phyloP scores from a whole-genome alignment of 2,329 filamentous ascomycete species.

The Colletotrichum tofieldiae region DNA sequence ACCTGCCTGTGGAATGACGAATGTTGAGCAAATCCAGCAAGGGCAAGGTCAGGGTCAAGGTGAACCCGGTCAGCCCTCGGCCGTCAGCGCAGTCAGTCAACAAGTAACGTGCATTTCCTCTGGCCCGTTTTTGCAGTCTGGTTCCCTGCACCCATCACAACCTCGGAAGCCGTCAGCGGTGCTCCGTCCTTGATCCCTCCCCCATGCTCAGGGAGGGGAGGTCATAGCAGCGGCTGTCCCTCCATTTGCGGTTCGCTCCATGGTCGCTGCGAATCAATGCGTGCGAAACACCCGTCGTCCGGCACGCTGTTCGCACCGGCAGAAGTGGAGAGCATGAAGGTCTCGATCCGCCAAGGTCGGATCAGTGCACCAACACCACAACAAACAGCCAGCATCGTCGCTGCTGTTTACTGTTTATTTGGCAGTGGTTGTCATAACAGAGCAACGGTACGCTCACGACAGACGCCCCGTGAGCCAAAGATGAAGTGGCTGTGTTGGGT shows the following conservation, averaged over 20 bases:
- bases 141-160: conserved; percentile 10
- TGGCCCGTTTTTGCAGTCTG: not conserved
- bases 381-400: no score
- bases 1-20: conserved; percentile 6
- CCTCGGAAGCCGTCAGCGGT: not conserved
- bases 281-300: not conserved
- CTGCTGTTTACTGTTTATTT: conserved; percentile 25
- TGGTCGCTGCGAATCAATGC: no score
- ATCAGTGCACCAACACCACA: no score
- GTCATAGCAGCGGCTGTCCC: conserved; percentile 12
- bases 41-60: not conserved
- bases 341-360: no score
- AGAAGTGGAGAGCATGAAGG: no score
- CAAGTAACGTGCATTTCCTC: no score
- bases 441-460: not conserved
- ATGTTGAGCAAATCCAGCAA: not conserved
- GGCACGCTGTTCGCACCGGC: no score
- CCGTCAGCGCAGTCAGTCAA: no score
- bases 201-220: not conserved
- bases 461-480: no score
- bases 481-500: no score
- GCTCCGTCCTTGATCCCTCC: not conserved
- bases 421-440: conserved; percentile 23
- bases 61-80: conserved; percentile 14
- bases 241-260: not conserved